Evolutionary conservation across 73 alveolate genomes (phyloP), one percentile per base, ranked within the genome.

Genomic region (Stentor roeselii): DNA sequence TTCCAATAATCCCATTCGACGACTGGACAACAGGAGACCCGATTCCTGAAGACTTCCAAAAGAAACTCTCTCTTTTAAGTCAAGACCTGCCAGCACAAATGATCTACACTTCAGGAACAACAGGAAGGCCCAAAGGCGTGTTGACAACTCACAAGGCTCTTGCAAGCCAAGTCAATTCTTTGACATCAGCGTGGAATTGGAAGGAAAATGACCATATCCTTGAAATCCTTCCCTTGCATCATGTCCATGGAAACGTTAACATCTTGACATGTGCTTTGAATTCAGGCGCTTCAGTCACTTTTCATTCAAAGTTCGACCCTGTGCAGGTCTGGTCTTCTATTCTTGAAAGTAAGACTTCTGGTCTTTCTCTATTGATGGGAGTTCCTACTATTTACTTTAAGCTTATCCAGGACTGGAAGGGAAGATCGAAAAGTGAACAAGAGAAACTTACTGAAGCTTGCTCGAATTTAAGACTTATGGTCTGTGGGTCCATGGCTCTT

Each of bases 61-160:
- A 82, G 0, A 75, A 60, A 36, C 4, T 50, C 14, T 15, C 27
- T 36, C 27, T 30, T 67, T 11, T 34, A 32, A 0, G 50, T 0
- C 21, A 30, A 67, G 80, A 67, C 34, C 67, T 50, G 67, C 6
- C 67, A 11, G 84, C 75, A 41, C 27, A 82, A 85, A 76, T 88
- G 31, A 0, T 84, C 35, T 88, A 83, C 61, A 88, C 93, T 0
- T 67, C 88, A 0, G 93, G 93, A 30, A 84, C 93, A 3, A 88
- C 93, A 4, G 90, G 93, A 21, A 84, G 76, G 2, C 93, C 93
- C 3, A 88, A 88, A 76, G 93, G 93, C 3, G 90, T 76, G 3
- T 82, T 88, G 6, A 84, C 75, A 30, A 88, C 87, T 75, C 90
- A 84, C 59, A 11, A 37, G 36, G 32, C 78, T 58, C 3, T 88